Base-by-base conservation (phyloP, 176 grass and related monocot genomes). In the Oryza glaberrima region DNA sequence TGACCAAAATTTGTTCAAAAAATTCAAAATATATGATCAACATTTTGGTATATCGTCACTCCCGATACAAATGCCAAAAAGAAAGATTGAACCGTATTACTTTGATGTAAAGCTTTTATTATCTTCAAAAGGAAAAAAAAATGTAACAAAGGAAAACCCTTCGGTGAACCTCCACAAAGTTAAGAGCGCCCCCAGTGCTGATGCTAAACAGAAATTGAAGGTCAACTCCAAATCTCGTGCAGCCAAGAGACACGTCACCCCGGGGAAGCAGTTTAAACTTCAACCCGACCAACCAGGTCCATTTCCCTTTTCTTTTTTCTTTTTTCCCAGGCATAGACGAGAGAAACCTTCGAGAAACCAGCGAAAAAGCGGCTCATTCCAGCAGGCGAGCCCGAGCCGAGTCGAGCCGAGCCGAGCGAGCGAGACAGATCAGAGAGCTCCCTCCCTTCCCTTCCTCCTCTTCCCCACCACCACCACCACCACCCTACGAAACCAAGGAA, bases 281-380 rank as follows among this genome's bases (percentile, higher is more conserved):
- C 28, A 77, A 65, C 64, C 65, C 67, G 16, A 66, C 43, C 67
- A 19, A 17, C 16, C 51, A 56, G 23, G 23, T 0, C 51, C 51
- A 56, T 17, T 17, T 56, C 7, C 1, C 43, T 0, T 0, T 26
- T 2, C 26, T 52, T 16, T 17, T 14, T 75, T 80, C 43, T 34
- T 11, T 14, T 4, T 19, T 16, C 45, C 23, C 43, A 4, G 17
- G 65, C 9, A 65, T 6, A 69, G 65, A 51, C 16, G 65, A 36
- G 40, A 14, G 67, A 71, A 81, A 76, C 87, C 77, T 89, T 85
- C 65, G 4, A 89, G 88, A 85, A 77, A 72, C 22, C 66, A 77
- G 83, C 73, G 88, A 77, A 90, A 82, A 90, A 67, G 88, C 77
- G 72, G 13, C 51, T 25, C 17, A 52, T 67, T 69, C 77, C 78